Evolutionary conservation across 83 land plant species (phyloP).

Genomic region (Picea abies): DNA sequence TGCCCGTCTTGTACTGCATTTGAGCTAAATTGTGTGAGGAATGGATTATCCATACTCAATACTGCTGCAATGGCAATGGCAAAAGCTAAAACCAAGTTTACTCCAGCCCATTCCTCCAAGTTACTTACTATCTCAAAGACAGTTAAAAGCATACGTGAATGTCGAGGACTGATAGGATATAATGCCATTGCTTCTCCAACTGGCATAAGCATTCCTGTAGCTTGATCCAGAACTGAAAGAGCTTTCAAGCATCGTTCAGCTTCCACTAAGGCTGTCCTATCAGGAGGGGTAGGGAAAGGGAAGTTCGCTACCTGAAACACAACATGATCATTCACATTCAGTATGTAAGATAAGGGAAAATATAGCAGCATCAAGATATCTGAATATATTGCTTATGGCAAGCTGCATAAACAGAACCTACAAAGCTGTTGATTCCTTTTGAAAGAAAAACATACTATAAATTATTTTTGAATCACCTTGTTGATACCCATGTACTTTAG

Average conservation of each 20-base stretch:
- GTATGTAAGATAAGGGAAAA: background rate
- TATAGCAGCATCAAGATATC: conserved; percentile 7
- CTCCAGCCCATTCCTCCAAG: conserved; percentile 32
- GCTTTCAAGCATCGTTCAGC: conserved; percentile 83
- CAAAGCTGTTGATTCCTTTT: background rate
- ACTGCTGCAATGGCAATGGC: conserved; percentile 89
- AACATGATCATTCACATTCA: conserved; percentile 1
- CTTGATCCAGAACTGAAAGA: conserved; percentile 76
- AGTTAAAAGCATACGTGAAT: conserved; percentile 90
- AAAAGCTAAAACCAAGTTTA: conserved; percentile 68
- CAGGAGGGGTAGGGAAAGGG: conserved; percentile 92
- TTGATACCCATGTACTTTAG: conserved; percentile 92
- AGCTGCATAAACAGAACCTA: background rate
- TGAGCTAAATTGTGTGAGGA: conserved; percentile 49
- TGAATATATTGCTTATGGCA: background rate
- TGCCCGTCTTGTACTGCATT: background rate
- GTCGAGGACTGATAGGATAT: conserved; percentile 37
- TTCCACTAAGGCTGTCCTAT: conserved; percentile 53
- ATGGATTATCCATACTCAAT: conserved; percentile 84
- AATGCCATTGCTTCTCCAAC: conserved; percentile 83
- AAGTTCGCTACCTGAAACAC: conserved; percentile 82
- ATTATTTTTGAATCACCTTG: conserved; percentile 52
- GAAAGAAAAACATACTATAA: conserved; percentile 7
- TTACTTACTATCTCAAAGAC: conserved; percentile 52
- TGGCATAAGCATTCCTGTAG: conserved; percentile 55